A percentile compares a stretch with the other conserved stretches of the same genome.
Evolutionary conservation across 108 stramenopile genomes (phyloP).

Genomic region (Tribonema minus): DNA sequence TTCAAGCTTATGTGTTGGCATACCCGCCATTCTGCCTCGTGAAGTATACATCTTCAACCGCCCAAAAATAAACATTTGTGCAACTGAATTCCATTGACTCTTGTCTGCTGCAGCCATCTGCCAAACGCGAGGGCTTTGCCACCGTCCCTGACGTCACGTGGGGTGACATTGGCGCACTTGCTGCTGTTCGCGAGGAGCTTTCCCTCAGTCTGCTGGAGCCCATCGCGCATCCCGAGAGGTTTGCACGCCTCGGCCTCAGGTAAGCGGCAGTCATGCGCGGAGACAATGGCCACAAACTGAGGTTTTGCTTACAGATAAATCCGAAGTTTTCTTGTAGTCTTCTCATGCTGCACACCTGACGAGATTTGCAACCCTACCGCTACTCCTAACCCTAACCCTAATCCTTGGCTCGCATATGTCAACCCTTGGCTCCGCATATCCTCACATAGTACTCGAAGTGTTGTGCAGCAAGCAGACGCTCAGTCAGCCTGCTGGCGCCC

Average conservation of each 20-base stretch:
- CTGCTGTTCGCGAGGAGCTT: constrained; percentile 83
- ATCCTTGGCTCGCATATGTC: neutral
- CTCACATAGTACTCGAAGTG: too few species aligned
- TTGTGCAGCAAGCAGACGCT: too few species aligned
- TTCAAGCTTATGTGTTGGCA: too few species aligned
- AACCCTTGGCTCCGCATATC: neutral
- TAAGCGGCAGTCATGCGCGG: too few species aligned
- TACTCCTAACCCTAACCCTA: neutral
- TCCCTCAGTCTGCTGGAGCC: constrained; percentile 85
- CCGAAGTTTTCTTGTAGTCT: too few species aligned
- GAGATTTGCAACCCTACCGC: neutral
- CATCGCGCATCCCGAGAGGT: constrained; percentile 89
- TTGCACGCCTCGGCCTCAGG: constrained; percentile 79
- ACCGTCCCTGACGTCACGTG: constrained; percentile 95
- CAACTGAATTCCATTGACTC: too few species aligned
- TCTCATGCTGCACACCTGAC: neutral
- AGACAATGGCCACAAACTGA: too few species aligned
- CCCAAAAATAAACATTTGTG: too few species aligned
- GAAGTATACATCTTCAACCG: too few species aligned
- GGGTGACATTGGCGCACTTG: constrained; percentile 83
- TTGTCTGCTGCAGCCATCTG: constrained; percentile 92
- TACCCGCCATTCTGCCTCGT: too few species aligned
- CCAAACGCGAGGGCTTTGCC: constrained; percentile 98
- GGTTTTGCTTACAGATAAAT: too few species aligned
- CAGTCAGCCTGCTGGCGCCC: too few species aligned